Conservation (phyloP, 768 basidiomycete species). For the Tulasnella sp. region DNA sequence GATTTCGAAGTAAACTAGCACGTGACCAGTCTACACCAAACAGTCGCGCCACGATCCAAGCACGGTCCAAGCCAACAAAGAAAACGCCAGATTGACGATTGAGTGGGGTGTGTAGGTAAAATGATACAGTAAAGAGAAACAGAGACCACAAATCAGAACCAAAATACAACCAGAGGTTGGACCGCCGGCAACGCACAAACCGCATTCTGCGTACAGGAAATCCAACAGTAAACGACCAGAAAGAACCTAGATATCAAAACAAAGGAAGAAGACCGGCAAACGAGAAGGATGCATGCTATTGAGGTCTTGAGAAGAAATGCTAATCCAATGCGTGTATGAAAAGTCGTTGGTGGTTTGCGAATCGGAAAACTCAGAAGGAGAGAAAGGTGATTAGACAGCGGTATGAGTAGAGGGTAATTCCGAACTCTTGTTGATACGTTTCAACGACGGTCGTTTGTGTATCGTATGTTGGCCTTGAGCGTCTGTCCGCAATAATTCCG, state of each 20-base stretch:
- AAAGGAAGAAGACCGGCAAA: not conserved
- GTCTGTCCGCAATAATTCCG: slow-evolving; percentile 3
- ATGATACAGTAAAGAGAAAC: not conserved
- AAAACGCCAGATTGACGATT: no score
- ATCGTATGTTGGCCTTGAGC: not conserved
- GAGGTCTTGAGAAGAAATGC: no score
- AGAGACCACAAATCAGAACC: not conserved
- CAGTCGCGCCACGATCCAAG: no score
- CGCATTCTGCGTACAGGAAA: no score
- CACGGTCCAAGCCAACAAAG: no score
- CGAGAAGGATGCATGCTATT: no score
- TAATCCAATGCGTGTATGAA: no score
- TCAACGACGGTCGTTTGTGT: slow-evolving; percentile 3
- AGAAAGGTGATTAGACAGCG: no score
- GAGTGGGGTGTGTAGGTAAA: not conserved
- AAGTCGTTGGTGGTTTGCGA: no score
- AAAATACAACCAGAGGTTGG: not conserved
- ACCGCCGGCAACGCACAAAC: not conserved
- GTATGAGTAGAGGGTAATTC: not conserved
- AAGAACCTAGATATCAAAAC: not conserved
- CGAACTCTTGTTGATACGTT: slow-evolving; percentile 8
- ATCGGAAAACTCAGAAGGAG: no score
- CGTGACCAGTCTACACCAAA: no score
- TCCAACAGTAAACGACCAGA: not conserved
- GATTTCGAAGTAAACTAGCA: no score